phyloP scores from a whole-genome alignment of 106 monocot genomes.

The Phalaenopsis aphrodite region DNA sequence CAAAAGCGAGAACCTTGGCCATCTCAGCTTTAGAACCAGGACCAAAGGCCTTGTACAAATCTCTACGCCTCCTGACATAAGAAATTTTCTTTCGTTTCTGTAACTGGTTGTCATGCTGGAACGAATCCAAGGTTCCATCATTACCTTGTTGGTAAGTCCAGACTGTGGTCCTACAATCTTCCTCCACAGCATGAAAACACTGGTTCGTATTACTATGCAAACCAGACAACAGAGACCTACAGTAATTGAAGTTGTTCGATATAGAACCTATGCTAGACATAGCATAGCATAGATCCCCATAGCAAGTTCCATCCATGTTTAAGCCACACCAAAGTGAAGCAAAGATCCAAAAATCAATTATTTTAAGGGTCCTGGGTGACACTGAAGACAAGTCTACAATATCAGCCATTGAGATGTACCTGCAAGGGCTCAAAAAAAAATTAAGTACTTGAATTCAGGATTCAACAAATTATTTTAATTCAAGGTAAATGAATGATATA shows the following conservation, averaged over 20 bases:
- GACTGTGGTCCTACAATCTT: constrained; percentile 91
- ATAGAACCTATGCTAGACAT: constrained; percentile 18
- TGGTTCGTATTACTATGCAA: constrained; percentile 21
- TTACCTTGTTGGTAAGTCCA: constrained; percentile 79
- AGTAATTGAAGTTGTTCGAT: constrained; percentile 24
- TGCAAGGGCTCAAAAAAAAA: constrained; percentile 22
- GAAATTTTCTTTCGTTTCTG: constrained; percentile 63
- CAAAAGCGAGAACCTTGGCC: constrained; percentile 62
- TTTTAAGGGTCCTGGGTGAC: constrained; percentile 27
- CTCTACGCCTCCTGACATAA: constrained; percentile 59
- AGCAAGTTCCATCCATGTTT: constrained; percentile 43
- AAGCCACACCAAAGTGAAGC: constrained; percentile 62
- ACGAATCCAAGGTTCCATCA: constrained; percentile 56
- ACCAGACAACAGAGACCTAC: constrained; percentile 59
- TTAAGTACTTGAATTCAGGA: no score
- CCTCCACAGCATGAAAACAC: constrained; percentile 65
- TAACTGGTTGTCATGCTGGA: constrained; percentile 65
- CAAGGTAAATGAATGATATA: no score
- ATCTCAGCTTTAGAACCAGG: constrained; percentile 50
- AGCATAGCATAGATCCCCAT: constrained; percentile 37
- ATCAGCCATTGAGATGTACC: constrained; percentile 86
- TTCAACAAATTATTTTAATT: no score
- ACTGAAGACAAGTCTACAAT: constrained; percentile 64
- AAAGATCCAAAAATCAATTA: constrained; percentile 83
- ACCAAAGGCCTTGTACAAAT: constrained; percentile 66